phyloP scores from a whole-genome alignment of 805 yeast species.

The Clavispora phyllophila region DNA sequence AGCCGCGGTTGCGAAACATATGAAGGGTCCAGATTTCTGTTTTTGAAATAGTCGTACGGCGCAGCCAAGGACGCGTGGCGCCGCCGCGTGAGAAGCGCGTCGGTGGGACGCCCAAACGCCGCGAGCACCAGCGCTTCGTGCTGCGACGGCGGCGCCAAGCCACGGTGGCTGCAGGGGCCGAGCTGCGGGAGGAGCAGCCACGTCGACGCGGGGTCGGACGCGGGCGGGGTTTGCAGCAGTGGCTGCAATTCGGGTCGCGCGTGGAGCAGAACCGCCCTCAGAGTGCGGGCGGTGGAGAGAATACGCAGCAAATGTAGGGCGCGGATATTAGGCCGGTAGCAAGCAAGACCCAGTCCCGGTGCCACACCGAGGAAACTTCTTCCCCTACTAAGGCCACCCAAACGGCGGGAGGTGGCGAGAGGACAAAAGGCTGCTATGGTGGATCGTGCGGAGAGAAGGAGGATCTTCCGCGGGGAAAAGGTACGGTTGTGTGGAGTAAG shows the following conservation, averaged over 20 bases:
- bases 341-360: neutral
- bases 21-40: constrained; percentile 8
- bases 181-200: constrained; percentile 11
- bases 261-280: neutral
- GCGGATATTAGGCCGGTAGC: neutral
- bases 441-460: too few relatives aligned
- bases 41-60: constrained; percentile 10
- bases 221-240: neutral
- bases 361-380: too few relatives aligned
- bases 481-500: too few relatives aligned
- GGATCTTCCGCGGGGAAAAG: too few relatives aligned
- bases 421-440: too few relatives aligned
- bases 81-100: constrained; percentile 5
- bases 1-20: constrained; percentile 27
- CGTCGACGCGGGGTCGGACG: constrained; percentile 10
- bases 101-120: constrained; percentile 6
- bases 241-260: neutral
- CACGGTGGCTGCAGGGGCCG: constrained; percentile 4
- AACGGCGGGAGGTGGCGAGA: too few relatives aligned
- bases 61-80: constrained; percentile 7
- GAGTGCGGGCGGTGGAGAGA: neutral
- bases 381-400: too few relatives aligned
- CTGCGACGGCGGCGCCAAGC: constrained; percentile 8
- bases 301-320: neutral
- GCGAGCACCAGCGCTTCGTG: constrained; percentile 8